A percentile compares a stretch with the other conserved stretches of the same genome.
phyloP scores from a whole-genome alignment of 2,329 filamentous ascomycete genomes.

The Stachybotrys echinatus region DNA sequence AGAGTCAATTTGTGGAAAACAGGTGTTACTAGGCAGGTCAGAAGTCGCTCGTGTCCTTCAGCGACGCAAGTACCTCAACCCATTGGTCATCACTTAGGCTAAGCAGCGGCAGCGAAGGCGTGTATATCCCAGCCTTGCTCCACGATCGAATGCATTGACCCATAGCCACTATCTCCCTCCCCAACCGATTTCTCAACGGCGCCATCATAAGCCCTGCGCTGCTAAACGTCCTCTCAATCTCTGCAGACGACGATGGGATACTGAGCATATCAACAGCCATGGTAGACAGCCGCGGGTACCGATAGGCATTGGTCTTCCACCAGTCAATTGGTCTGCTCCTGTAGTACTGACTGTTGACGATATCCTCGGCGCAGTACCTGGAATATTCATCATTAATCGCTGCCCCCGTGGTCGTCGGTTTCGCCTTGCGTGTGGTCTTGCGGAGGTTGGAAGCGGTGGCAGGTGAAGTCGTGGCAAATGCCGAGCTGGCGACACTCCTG shows the following conservation, averaged over 20 bases:
- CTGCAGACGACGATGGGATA: constrained; percentile 6
- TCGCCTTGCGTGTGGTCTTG: constrained; percentile 2
- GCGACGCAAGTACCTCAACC: too few relatives aligned
- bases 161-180: constrained; percentile 5
- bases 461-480: constrained; percentile 1
- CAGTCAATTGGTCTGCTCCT: constrained; percentile 1
- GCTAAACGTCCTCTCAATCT: constrained; percentile 6
- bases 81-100: too few relatives aligned
- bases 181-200: constrained; percentile 4
- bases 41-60: too few relatives aligned
- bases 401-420: neutral
- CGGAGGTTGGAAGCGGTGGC: neutral
- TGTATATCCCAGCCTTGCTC: constrained; percentile 6
- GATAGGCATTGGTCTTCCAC: constrained; percentile 4
- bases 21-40: too few relatives aligned
- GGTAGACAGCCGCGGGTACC: constrained; percentile 5
- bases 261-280: constrained; percentile 7
- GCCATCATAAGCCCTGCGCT: constrained; percentile 5
- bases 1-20: too few relatives aligned
- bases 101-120: too few relatives aligned
- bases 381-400: constrained; percentile 3
- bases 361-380: constrained; percentile 3
- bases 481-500: neutral
- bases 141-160: constrained; percentile 6
- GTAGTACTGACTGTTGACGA: constrained; percentile 5